These are phyloP conservation scores for Orychophragmus violaceus DNA, from an alignment of 345 rosid genomes.

Conservation along the genomic window DNA sequence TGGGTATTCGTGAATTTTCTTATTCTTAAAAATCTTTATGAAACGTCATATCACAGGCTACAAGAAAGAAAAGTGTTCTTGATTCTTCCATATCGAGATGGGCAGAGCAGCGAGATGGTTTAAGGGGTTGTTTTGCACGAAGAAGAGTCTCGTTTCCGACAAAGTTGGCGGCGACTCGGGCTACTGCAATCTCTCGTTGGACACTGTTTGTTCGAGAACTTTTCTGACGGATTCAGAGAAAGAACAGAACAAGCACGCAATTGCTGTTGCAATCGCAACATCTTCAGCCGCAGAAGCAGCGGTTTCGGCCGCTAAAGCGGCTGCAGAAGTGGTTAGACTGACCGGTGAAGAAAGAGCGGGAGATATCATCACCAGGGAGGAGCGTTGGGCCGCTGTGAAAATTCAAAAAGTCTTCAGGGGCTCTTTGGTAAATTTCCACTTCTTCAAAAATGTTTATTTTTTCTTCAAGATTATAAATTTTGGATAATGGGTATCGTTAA, in stretches of 20 bases:
- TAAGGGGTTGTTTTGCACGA: slow-evolving; percentile 59
- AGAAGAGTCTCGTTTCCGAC: slow-evolving; percentile 42
- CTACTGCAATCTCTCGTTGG: slow-evolving; percentile 6
- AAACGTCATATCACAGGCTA: slow-evolving; percentile 24
- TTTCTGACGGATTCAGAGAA: slow-evolving; percentile 39
- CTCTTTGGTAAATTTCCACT: slow-evolving; percentile 39
- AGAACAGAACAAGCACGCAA: slow-evolving; percentile 50
- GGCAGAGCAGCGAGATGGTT: slow-evolving; percentile 68
- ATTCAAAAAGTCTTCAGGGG: slow-evolving; percentile 64
- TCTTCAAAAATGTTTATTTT: neutral
- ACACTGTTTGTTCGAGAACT: slow-evolving; percentile 38
- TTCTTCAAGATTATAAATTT: neutral
- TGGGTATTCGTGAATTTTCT: slow-evolving; percentile 11
- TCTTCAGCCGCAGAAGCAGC: slow-evolving; percentile 52
- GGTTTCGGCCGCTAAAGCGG: slow-evolving; percentile 49
- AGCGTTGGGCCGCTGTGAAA: slow-evolving; percentile 45
- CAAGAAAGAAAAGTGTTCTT: neutral
- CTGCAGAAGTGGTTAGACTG: slow-evolving; percentile 44
- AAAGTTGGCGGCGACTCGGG: slow-evolving; percentile 19
- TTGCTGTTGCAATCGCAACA: slow-evolving; percentile 49
- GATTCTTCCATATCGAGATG: slow-evolving; percentile 34
- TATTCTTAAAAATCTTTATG: slow-evolving; percentile 12
- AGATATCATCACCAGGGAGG: slow-evolving; percentile 31
- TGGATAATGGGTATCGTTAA: neutral
- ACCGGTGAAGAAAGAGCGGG: slow-evolving; percentile 36